Evolutionary conservation across 257 asterid species (phyloP).

Genomic region (Penstemon eatonii): DNA sequence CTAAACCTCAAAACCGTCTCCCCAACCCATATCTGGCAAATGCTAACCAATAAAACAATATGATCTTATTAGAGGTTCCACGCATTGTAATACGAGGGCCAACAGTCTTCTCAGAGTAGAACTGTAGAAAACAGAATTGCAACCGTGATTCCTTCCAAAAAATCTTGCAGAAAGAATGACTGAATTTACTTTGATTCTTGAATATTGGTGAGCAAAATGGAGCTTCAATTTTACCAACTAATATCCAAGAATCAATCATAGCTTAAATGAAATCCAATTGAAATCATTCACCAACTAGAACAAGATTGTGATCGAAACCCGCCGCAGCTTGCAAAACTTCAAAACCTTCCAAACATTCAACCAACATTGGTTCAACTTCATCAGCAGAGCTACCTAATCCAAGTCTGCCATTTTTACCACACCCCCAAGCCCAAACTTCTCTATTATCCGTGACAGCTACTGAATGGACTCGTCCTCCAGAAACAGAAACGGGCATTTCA

Average conservation of each 20-base stretch:
- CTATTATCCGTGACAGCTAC: conserved; percentile 54
- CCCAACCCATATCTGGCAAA: too few species aligned
- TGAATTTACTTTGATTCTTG: not conserved
- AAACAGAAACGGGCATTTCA: conserved; percentile 50
- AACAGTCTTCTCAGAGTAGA: too few species aligned
- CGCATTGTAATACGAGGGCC: too few species aligned
- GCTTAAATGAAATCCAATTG: not conserved
- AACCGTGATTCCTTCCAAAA: too few species aligned
- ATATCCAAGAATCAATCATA: too few species aligned
- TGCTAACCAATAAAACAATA: too few species aligned
- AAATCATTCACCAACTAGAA: conserved; percentile 52
- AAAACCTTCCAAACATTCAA: conserved; percentile 62
- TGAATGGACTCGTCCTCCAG: conserved; percentile 86
- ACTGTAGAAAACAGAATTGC: too few species aligned
- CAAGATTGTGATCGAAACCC: conserved; percentile 85
- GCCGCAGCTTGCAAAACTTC: conserved; percentile 75
- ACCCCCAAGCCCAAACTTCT: conserved; percentile 89
- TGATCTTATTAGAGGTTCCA: too few species aligned
- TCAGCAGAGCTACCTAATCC: conserved; percentile 80
- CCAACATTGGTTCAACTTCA: conserved; percentile 68
- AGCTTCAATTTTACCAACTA: too few species aligned
- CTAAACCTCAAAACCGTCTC: too few species aligned
- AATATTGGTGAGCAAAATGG: too few species aligned
- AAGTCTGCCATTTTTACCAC: conserved; percentile 89
- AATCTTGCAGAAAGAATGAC: not conserved